Conservation (phyloP, 306 rosid genomes). For the Quercus robur region DNA sequence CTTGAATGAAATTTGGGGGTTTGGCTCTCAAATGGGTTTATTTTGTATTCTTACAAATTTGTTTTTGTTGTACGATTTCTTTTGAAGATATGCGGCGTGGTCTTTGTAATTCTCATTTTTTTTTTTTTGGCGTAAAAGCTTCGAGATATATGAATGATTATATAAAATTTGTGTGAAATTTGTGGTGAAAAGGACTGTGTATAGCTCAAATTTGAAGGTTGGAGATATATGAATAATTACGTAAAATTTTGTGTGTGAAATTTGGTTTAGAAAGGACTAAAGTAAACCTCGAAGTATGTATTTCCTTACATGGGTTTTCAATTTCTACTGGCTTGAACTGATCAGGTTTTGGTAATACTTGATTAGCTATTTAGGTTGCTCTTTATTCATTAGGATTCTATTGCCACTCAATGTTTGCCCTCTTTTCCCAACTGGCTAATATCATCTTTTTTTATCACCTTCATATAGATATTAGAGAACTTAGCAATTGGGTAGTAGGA, state of each 20-base stretch:
- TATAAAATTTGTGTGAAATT: not conserved
- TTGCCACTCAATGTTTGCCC: not conserved
- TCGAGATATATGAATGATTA: not conserved
- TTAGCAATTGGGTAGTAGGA: not conserved
- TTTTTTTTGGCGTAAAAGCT: too few species aligned
- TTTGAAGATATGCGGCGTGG: too few species aligned
- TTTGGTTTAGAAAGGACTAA: slow-evolving; percentile 1
- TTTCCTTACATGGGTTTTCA: slow-evolving; percentile 5
- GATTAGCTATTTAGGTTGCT: not conserved
- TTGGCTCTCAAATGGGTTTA: not conserved
- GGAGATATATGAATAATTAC: not conserved
- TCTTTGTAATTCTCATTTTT: too few species aligned
- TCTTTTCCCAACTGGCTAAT: not conserved
- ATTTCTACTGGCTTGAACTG: slow-evolving; percentile 3
- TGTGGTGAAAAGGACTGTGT: not conserved
- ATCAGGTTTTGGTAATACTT: not conserved
- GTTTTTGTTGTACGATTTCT: not conserved
- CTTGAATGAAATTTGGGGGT: not conserved
- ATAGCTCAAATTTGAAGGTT: not conserved
- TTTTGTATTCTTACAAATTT: not conserved
- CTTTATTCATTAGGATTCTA: not conserved
- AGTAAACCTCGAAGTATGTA: not conserved
- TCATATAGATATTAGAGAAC: not conserved
- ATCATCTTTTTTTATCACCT: not conserved
- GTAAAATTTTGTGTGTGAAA: not conserved